phyloP scores from a whole-genome alignment of 2,329 filamentous ascomycete species.

The Exophiala mesophila region DNA sequence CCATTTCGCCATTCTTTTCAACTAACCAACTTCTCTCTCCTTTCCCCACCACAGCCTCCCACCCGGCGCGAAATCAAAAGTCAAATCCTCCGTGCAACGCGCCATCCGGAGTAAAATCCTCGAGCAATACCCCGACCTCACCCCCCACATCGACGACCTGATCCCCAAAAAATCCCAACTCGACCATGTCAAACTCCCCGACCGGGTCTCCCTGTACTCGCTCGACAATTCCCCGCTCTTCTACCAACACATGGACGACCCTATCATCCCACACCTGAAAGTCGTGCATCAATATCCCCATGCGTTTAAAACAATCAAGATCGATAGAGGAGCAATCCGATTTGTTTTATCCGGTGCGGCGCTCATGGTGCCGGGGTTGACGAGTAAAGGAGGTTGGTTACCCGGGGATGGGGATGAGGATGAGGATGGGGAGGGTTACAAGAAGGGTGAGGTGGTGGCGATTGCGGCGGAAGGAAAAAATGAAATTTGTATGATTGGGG shows the following conservation, averaged over 20 bases:
- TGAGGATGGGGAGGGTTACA: conserved; percentile 60
- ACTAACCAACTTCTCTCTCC: neutral
- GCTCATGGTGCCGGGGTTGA: conserved; percentile 93
- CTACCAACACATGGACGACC: conserved; percentile 76
- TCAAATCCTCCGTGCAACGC: conserved; percentile 94
- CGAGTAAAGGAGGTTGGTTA: conserved; percentile 72
- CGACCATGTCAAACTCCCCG: conserved; percentile 87
- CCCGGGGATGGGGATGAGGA: conserved; percentile 44
- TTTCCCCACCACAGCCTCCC: conserved; percentile 56
- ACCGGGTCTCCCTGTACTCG: conserved; percentile 83
- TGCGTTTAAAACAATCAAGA: conserved; percentile 77
- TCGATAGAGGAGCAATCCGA: conserved; percentile 92
- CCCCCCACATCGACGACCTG: conserved; percentile 85
- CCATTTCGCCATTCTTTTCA: too few species aligned
- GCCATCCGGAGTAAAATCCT: conserved; percentile 76
- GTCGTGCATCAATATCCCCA: conserved; percentile 86
- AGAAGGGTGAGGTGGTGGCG: conserved; percentile 77
- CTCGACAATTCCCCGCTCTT: conserved; percentile 72
- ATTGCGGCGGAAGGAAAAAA: conserved; percentile 91
- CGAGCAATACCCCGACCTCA: conserved; percentile 78
- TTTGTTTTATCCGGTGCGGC: conserved; percentile 92
- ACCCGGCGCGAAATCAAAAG: conserved; percentile 80
- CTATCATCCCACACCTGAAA: conserved; percentile 78
- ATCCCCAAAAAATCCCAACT: conserved; percentile 92
- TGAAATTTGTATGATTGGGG: conserved; percentile 81